Evolutionary conservation across 2,329 filamentous ascomycete genomes (phyloP), one percentile per base, ranked within the genome.

Genomic region (Stenocarpella maydis): DNA sequence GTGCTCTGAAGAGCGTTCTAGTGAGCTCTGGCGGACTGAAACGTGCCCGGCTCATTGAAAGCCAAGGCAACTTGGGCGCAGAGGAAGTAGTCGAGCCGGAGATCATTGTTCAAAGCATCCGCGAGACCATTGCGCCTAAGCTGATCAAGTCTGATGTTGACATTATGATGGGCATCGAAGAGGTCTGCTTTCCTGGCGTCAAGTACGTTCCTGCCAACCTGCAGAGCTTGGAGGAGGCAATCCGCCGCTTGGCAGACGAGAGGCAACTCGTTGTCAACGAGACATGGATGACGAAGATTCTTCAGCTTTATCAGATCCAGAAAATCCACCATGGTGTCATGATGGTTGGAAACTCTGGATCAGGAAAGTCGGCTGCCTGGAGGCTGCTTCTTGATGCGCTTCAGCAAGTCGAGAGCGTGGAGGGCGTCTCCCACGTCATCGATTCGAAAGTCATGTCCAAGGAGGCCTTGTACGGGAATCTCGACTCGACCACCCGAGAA

Each of bases 401-500:
- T 69, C 95, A 98, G 76, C 90, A 92, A 75, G 93, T 97, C 17
- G 96, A 99, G 79, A 91, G 91, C 28, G 87, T 97, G 8, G 97
- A 99, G 80, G 96, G 97, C 39, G 93, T 99, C 54, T 97, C 90
- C 74, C 96, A 99, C 77, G 93, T 99, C 68, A 99, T 99, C 75
- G 96, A 99, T 80, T 97, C 95, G 49, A 99, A 99, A 83, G 97
- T 99, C 80, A 99, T 99, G 96, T 97, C 95, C 65, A 99, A 99
- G 82, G 96, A 99, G 82, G 93, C 93, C 28, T 85, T 99, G 4
- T 99, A 99, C 77, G 96, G 96, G 77, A 98, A 91, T 75, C 87
- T 99, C 60, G 96, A 99, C 79, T 95, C 93, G 69, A 99, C 96
- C 2, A 99, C 96, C 2, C 90, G 96, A 75, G 96, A 99, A 81